These are phyloP conservation scores for Irpex lacteus DNA, from an alignment of 1,284 basidiomycete genomes.

Conservation along the genomic window DNA sequence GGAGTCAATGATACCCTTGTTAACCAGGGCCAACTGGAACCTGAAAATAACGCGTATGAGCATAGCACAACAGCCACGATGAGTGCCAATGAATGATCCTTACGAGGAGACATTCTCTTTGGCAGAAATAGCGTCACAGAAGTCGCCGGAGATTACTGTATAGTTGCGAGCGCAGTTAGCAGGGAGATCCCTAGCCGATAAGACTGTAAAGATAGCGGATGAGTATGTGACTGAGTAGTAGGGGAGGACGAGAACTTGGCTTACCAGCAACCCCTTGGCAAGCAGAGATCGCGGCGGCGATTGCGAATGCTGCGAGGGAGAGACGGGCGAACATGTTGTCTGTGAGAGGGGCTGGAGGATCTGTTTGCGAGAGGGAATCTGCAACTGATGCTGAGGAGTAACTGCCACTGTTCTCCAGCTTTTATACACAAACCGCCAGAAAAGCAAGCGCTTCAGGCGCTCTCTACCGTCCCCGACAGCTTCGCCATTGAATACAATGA, in stretches of 20 bases:
- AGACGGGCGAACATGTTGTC: too few species aligned
- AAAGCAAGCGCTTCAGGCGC: too few species aligned
- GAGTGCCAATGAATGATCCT: constrained; percentile 13
- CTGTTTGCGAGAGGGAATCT: too few species aligned
- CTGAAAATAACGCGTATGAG: constrained; percentile 29
- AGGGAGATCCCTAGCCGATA: constrained; percentile 5
- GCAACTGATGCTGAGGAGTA: not conserved
- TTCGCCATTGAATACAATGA: too few species aligned
- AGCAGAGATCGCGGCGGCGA: too few species aligned
- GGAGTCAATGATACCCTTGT: constrained; percentile 44
- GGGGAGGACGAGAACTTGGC: too few species aligned
- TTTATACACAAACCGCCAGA: too few species aligned
- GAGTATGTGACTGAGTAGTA: too few species aligned
- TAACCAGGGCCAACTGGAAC: constrained; percentile 65
- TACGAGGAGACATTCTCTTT: constrained; percentile 64
- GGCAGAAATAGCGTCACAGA: constrained; percentile 65
- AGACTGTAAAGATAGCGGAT: not conserved
- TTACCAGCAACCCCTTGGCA: too few species aligned
- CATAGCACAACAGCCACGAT: not conserved
- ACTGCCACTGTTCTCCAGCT: constrained; percentile 6
- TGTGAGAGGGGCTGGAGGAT: too few species aligned
- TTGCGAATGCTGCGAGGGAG: too few species aligned
- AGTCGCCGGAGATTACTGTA: constrained; percentile 54
- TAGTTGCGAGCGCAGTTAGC: constrained; percentile 53
- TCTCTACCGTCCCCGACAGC: too few species aligned